A percentile compares a stretch with the other conserved stretches of the same genome.
Conservation (phyloP, 163 green algal genomes). For the Trebouxia gelatinosa region DNA sequence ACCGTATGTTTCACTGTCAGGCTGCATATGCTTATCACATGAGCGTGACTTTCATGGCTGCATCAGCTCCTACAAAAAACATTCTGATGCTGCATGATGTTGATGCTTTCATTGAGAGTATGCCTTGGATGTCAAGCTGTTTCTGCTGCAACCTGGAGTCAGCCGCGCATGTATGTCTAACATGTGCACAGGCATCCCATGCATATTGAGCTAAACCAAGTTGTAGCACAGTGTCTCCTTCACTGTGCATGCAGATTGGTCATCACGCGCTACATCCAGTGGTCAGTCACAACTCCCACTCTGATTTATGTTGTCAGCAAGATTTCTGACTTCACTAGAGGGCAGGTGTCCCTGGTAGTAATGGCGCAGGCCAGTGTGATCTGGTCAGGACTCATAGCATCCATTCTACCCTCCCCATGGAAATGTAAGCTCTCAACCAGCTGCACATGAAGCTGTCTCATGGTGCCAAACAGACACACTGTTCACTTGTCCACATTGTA, state of each 20-base stretch:
- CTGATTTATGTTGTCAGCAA: slow-evolving; percentile 24
- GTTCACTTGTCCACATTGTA: not conserved
- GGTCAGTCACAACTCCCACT: slow-evolving; percentile 20
- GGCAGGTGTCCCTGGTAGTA: not conserved
- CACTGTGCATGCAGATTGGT: slow-evolving; percentile 16
- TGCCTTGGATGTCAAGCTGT: no score
- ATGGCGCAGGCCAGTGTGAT: slow-evolving; percentile 16
- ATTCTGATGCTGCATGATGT: no score
- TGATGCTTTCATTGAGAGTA: no score
- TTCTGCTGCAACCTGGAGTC: no score
- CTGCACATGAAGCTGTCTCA: not conserved
- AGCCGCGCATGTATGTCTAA: no score
- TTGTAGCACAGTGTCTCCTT: no score
- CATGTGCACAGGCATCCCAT: no score
- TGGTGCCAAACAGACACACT: not conserved
- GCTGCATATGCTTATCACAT: not conserved
- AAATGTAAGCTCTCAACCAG: slow-evolving; percentile 23
- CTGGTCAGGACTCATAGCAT: not conserved
- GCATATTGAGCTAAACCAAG: no score
- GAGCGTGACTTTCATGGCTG: not conserved
- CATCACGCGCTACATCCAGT: slow-evolving; percentile 26
- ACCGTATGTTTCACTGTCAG: slow-evolving; percentile 26
- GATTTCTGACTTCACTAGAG: slow-evolving; percentile 24
- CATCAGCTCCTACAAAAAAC: no score
- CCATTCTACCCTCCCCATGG: slow-evolving; percentile 15